These are phyloP conservation scores for Quercus wislizeni DNA, from an alignment of 306 rosid genomes.

Conservation along the genomic window DNA sequence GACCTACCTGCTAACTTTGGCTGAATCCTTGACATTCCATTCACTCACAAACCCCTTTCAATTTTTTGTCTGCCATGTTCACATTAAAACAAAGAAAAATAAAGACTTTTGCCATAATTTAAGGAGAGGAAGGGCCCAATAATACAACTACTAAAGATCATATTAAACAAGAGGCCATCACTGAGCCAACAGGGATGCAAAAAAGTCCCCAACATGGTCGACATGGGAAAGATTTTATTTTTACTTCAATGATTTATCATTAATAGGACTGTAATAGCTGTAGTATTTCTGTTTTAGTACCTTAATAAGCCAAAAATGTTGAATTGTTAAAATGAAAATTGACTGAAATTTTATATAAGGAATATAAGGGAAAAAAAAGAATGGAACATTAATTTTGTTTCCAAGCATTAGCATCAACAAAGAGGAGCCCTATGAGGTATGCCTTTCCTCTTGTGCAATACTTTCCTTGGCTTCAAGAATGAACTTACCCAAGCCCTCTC, in stretches of 20 bases:
- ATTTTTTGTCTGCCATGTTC: slow-evolving; percentile 40
- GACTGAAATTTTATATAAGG: not conserved
- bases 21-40: not conserved
- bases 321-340: not conserved
- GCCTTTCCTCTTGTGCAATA: slow-evolving; percentile 68
- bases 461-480: slow-evolving; percentile 66
- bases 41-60: slow-evolving; percentile 2
- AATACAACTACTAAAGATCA: slow-evolving; percentile 14
- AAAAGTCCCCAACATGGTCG: slow-evolving; percentile 37
- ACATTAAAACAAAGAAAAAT: slow-evolving; percentile 19
- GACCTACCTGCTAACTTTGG: not conserved
- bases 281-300: slow-evolving; percentile 15
- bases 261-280: slow-evolving; percentile 14
- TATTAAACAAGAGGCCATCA: slow-evolving; percentile 6
- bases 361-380: not conserved
- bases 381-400: slow-evolving; percentile 2
- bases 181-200: slow-evolving; percentile 28
- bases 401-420: slow-evolving; percentile 33
- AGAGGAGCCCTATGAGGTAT: slow-evolving; percentile 65
- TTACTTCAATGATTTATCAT: slow-evolving; percentile 23
- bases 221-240: slow-evolving; percentile 23
- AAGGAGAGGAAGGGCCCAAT: slow-evolving; percentile 28
- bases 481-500: slow-evolving; percentile 43
- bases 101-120: slow-evolving; percentile 32
- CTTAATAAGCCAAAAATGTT: slow-evolving; percentile 14